phyloP scores from a whole-genome alignment of 164 flowering plant species.

The Tetracentron sinense region DNA sequence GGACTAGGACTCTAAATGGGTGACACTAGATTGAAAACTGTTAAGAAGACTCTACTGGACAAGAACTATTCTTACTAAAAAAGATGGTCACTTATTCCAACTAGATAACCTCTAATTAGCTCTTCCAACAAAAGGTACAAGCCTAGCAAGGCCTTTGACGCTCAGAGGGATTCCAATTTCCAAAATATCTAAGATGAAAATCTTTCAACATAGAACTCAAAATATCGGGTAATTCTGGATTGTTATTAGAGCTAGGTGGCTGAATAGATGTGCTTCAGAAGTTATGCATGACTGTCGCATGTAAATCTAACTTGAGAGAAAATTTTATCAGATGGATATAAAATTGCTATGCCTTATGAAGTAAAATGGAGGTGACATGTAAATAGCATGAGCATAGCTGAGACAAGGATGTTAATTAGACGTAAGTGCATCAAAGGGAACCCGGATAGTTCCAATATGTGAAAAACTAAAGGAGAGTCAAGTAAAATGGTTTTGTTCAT shows the following conservation, averaged over 20 bases:
- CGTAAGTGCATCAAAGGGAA: no score
- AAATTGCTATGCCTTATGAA: neutral
- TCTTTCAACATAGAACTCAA: neutral
- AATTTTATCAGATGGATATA: no score
- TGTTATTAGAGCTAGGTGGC: neutral
- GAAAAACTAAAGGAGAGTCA: no score
- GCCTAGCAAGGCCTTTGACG: neutral
- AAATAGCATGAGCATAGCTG: neutral
- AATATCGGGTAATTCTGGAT: neutral
- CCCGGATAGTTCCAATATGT: neutral
- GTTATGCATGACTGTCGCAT: neutral
- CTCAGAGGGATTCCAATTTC: neutral
- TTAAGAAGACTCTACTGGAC: neutral
- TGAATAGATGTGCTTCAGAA: neutral
- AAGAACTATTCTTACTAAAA: neutral
- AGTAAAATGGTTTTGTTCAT: neutral
- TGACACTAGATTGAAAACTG: neutral
- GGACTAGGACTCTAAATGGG: neutral
- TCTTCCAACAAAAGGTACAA: neutral
- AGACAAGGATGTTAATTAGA: neutral
- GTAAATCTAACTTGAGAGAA: neutral
- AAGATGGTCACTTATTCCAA: neutral
- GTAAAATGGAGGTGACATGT: no score
- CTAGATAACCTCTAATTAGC: neutral
- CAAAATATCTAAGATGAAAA: neutral